Percentiles rank a stretch among this genome's conserved stretches.
Conservation (phyloP, 768 basidiomycete species). For the Fomitopsis serialis region DNA sequence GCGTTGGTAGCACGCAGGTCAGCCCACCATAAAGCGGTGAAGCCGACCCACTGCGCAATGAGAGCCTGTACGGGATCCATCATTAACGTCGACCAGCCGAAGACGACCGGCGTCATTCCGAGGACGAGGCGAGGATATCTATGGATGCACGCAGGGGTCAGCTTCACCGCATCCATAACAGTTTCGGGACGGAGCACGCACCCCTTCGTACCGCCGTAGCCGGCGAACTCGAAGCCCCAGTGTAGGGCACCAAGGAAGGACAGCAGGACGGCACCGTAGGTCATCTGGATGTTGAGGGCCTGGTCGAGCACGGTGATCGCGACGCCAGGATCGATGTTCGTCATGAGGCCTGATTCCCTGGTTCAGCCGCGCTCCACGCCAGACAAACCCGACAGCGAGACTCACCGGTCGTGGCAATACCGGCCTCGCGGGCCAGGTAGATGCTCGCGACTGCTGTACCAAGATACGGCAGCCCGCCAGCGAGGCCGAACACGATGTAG, state of each 20-base stretch:
- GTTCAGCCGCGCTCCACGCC: not conserved
- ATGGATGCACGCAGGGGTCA: not conserved
- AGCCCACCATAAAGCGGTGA: slow-evolving; percentile 83
- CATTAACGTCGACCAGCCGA: slow-evolving; percentile 87
- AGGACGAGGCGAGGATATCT: slow-evolving; percentile 61
- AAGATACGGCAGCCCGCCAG: slow-evolving; percentile 83
- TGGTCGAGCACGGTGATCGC: slow-evolving; percentile 76
- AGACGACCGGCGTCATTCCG: slow-evolving; percentile 77
- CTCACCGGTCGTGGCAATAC: slow-evolving; percentile 44
- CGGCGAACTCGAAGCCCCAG: slow-evolving; percentile 96
- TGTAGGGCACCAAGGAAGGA: slow-evolving; percentile 92
- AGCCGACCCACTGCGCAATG: slow-evolving; percentile 84
- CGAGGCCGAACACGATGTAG: slow-evolving; percentile 73
- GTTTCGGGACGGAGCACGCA: slow-evolving; percentile 20
- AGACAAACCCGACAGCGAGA: not conserved
- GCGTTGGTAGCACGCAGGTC: slow-evolving; percentile 67
- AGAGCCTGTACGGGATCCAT: slow-evolving; percentile 77
- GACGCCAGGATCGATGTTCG: slow-evolving; percentile 70
- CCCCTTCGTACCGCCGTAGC: slow-evolving; percentile 77
- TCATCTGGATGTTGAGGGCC: slow-evolving; percentile 82
- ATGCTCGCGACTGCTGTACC: slow-evolving; percentile 75
- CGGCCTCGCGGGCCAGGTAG: slow-evolving; percentile 79
- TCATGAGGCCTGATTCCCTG: slow-evolving; percentile 32
- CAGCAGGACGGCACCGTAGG: slow-evolving; percentile 92
- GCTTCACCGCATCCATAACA: not conserved